Evolutionary conservation across 2,329 filamentous ascomycete species (phyloP).

Genomic region (Helotiales sp.): DNA sequence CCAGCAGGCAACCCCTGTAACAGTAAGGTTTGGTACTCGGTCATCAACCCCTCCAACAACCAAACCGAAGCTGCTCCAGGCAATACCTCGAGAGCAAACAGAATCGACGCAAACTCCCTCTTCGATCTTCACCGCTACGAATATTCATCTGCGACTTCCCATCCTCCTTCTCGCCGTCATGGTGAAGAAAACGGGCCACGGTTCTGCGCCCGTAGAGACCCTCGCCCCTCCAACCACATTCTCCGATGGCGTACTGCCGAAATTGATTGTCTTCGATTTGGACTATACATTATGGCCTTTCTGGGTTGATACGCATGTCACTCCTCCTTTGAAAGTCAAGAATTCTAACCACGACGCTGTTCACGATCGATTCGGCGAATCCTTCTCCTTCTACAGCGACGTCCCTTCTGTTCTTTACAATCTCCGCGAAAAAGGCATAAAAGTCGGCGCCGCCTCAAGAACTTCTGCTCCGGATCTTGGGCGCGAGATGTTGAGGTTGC

Average conservation of each 20-base stretch:
- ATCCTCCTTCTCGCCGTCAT: constrained; percentile 20
- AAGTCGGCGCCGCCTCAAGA: constrained; percentile 75
- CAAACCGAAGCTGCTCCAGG: not conserved
- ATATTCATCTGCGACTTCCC: not conserved
- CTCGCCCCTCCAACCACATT: constrained; percentile 28
- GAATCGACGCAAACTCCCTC: not conserved
- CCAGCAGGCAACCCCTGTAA: not conserved
- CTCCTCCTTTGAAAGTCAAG: constrained; percentile 60
- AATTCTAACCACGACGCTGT: constrained; percentile 43
- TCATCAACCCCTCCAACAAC: not conserved
- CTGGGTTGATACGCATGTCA: constrained; percentile 94
- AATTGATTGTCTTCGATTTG: constrained; percentile 88
- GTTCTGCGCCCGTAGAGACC: constrained; percentile 4
- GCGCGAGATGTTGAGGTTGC: constrained; percentile 73
- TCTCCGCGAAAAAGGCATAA: constrained; percentile 44
- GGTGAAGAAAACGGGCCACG: constrained; percentile 27
- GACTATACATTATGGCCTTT: constrained; percentile 99
- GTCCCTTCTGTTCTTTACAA: constrained; percentile 66
- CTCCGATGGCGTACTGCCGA: constrained; percentile 37
- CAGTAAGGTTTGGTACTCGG: not conserved
- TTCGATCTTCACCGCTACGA: not conserved
- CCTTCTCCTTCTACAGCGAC: constrained; percentile 69
- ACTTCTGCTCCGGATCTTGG: constrained; percentile 80
- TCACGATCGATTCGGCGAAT: constrained; percentile 62
- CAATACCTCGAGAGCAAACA: not conserved